Evolutionary conservation across 2,329 filamentous ascomycete genomes (phyloP).

Genomic region (Botrytis aclada): DNA sequence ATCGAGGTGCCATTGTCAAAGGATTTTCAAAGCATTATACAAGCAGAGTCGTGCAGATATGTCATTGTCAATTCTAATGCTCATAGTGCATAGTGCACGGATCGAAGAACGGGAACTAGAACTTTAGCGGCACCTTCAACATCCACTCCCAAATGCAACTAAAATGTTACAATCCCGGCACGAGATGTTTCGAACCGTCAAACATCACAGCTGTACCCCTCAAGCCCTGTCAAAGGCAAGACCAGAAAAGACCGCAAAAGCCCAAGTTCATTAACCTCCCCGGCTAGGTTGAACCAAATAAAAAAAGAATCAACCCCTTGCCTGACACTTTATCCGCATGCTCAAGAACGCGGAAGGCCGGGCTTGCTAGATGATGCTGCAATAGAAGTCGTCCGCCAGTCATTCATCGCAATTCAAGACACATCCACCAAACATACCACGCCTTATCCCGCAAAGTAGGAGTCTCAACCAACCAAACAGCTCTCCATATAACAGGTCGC

Average conservation of each 20-base stretch:
- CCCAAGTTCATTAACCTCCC: not conserved
- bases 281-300: not conserved
- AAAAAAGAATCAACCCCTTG: not conserved
- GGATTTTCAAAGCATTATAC: not conserved
- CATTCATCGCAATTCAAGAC: constrained; percentile 13
- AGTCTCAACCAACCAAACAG: constrained; percentile 11
- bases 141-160: not conserved
- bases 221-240: not conserved
- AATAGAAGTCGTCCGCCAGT: not conserved
- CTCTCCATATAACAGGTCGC: not conserved
- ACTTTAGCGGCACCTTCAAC: constrained; percentile 1
- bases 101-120: constrained; percentile 15
- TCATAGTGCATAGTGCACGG: constrained; percentile 13
- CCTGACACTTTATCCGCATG: not conserved
- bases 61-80: constrained; percentile 3
- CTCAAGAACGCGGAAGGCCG: not conserved
- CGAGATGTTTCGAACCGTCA: not conserved
- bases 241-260: not conserved
- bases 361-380: not conserved
- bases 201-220: constrained; percentile 2
- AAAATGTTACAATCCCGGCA: constrained; percentile 2
- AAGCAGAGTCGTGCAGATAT: not conserved
- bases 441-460: not conserved
- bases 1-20: not conserved
- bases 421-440: not conserved